A percentile compares a stretch with the other conserved stretches of the same genome.
Evolutionary conservation across 2,329 filamentous ascomycete genomes (phyloP).

Genomic region (Penicillium concentricum): DNA sequence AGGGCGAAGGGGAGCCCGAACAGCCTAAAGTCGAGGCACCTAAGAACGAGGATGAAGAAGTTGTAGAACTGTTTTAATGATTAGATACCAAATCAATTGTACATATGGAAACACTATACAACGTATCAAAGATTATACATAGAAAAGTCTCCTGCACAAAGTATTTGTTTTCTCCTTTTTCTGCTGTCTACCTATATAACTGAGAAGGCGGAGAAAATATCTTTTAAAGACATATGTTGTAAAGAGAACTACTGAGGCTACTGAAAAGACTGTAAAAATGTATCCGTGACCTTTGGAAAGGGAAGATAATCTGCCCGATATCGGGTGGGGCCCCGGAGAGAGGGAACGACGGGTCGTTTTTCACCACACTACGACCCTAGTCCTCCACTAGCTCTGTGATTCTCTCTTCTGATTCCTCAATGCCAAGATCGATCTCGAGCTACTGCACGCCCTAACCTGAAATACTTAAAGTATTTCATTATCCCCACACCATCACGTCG

Average conservation of each 20-base stretch:
- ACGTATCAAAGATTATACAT: too few relatives aligned
- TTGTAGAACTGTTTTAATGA: constrained; percentile 47
- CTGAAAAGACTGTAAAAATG: too few relatives aligned
- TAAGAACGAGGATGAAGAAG: constrained; percentile 47
- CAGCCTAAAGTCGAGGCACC: constrained; percentile 33
- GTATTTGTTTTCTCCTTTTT: too few relatives aligned
- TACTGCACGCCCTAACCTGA: constrained; percentile 17
- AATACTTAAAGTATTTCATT: constrained; percentile 8
- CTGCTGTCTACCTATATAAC: too few relatives aligned
- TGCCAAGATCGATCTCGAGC: neutral
- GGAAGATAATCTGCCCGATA: constrained; percentile 6
- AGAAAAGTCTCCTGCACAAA: too few relatives aligned
- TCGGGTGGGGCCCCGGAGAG: constrained; percentile 1
- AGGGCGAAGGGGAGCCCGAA: constrained; percentile 40
- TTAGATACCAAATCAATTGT: constrained; percentile 11
- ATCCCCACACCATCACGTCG: constrained; percentile 15
- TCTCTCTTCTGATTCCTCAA: constrained; percentile 5
- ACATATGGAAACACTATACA: neutral
- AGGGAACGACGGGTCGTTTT: too few relatives aligned
- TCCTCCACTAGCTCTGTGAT: neutral
- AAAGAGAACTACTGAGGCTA: too few relatives aligned
- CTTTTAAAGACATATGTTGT: too few relatives aligned
- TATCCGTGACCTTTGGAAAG: too few relatives aligned
- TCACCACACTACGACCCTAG: neutral
- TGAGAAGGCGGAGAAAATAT: too few relatives aligned